Conservation (phyloP, 768 basidiomycete species). For the Rhizopogon vinicolor region DNA sequence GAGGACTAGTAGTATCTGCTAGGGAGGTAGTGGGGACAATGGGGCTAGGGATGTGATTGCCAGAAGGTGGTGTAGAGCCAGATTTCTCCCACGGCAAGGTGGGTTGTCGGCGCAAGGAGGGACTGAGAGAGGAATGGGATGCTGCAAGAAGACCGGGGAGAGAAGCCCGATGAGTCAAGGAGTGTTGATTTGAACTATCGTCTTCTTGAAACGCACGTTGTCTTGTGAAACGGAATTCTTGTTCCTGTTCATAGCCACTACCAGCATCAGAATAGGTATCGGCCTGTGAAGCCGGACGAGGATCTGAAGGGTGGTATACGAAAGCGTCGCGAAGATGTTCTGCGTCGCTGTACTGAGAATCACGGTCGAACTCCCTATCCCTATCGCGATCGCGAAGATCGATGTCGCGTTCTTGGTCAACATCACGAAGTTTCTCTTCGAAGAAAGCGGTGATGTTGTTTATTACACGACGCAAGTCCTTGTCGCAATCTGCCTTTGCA, state of each 20-base stretch:
- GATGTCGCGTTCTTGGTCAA: slow-evolving; percentile 56
- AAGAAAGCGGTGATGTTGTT: slow-evolving; percentile 93
- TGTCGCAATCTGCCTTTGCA: slow-evolving; percentile 96
- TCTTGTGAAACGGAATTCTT: slow-evolving; percentile 55
- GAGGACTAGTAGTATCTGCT: slow-evolving; percentile 61
- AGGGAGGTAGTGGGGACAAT: slow-evolving; percentile 55
- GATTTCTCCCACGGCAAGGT: slow-evolving; percentile 66
- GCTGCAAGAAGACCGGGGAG: slow-evolving; percentile 57
- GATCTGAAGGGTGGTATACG: slow-evolving; percentile 52
- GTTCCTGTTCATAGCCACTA: slow-evolving; percentile 78
- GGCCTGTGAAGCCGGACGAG: slow-evolving; percentile 49
- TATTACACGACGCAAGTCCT: slow-evolving; percentile 90
- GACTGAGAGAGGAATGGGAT: slow-evolving; percentile 63
- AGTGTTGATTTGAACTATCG: slow-evolving; percentile 29
- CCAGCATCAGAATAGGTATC: slow-evolving; percentile 68
- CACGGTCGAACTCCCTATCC: slow-evolving; percentile 49
- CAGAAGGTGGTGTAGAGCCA: slow-evolving; percentile 42
- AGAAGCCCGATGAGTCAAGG: slow-evolving; percentile 51
- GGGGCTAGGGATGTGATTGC: slow-evolving; percentile 56
- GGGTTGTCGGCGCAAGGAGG: slow-evolving; percentile 63
- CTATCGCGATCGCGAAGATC: slow-evolving; percentile 52
- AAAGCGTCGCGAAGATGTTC: slow-evolving; percentile 61
- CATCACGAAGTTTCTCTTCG: slow-evolving; percentile 82
- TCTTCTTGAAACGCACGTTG: slow-evolving; percentile 68
- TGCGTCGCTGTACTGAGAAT: slow-evolving; percentile 50